These are phyloP conservation scores for Neofusicoccum cordaticola DNA, from an alignment of 2,329 filamentous ascomycete species.

Conservation along the genomic window DNA sequence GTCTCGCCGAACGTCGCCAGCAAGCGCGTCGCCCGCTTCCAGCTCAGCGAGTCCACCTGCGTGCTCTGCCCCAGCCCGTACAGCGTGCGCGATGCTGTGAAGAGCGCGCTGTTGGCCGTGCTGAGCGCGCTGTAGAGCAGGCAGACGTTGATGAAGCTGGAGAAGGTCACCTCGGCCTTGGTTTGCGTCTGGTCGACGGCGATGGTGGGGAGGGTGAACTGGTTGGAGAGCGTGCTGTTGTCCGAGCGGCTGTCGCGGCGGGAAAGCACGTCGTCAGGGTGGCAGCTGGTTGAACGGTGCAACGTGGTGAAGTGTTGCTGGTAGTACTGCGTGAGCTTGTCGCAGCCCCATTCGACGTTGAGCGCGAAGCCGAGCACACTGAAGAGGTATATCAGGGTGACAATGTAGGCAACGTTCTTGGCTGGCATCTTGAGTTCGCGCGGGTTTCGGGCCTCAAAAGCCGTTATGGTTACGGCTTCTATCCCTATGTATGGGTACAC, in stretches of 20 bases:
- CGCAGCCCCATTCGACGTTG: constrained; percentile 26
- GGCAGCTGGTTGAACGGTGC: background rate
- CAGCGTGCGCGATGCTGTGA: constrained; percentile 34
- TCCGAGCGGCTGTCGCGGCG: background rate
- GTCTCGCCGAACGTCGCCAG: background rate
- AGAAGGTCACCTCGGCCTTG: constrained; percentile 16
- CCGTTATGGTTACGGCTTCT: constrained; percentile 34
- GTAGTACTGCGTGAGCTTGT: constrained; percentile 21
- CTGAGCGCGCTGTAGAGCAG: constrained; percentile 33
- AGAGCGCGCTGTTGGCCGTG: constrained; percentile 31
- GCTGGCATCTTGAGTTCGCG: constrained; percentile 26
- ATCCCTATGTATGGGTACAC: constrained; percentile 36
- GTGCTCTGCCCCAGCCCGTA: constrained; percentile 26
- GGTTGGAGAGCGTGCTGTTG: background rate
- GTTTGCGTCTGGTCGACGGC: constrained; percentile 12
- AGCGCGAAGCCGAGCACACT: constrained; percentile 26
- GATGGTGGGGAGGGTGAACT: background rate
- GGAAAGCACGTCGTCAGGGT: background rate
- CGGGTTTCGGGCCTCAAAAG: constrained; percentile 32
- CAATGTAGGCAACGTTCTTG: constrained; percentile 29
- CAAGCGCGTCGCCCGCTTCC: background rate
- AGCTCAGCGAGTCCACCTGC: background rate
- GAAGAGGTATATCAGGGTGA: constrained; percentile 27
- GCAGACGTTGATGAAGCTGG: constrained; percentile 28
- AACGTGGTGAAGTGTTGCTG: background rate